Percentiles rank a stretch among this genome's conserved stretches.
These are phyloP conservation scores for Colletotrichum acutatum DNA, from an alignment of 2,329 filamentous ascomycete genomes.

Conservation along the genomic window DNA sequence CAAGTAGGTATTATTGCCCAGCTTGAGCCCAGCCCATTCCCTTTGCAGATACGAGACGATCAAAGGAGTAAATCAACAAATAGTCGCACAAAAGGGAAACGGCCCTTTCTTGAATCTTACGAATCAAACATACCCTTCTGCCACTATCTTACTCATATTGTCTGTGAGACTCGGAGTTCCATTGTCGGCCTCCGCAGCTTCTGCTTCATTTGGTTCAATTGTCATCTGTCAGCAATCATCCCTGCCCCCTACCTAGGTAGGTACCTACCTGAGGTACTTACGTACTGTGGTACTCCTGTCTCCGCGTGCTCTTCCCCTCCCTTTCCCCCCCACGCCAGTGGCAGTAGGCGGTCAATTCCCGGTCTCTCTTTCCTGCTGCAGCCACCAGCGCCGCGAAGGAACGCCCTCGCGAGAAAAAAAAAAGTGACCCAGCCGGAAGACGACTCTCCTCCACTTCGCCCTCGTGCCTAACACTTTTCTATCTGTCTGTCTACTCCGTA, in stretches of 20 bases:
- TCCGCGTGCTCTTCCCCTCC: neutral
- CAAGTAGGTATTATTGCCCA: constrained; percentile 1
- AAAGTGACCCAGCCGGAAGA: constrained; percentile 15
- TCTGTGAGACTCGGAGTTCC: neutral
- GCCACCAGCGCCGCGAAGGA: neutral
- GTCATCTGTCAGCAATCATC: neutral
- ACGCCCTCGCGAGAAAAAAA: neutral
- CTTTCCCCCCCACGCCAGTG: constrained; percentile 8
- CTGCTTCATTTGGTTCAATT: neutral
- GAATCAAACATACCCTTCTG: neutral
- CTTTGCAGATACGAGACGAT: constrained; percentile 20
- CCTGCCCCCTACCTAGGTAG: neutral
- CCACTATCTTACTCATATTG: neutral
- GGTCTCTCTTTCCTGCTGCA: neutral
- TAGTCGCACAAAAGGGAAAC: constrained; percentile 25
- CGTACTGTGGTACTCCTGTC: neutral
- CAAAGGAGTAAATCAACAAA: neutral
- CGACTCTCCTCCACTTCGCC: constrained; percentile 29
- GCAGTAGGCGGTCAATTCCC: constrained; percentile 25
- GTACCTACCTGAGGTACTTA: too few relatives aligned
- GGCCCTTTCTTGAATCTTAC: neutral
- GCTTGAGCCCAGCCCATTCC: constrained; percentile 8
- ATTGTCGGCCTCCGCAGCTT: neutral
- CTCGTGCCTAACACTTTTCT: constrained; percentile 20
- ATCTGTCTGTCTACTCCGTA: neutral